phyloP scores from a whole-genome alignment of 108 stramenopile species.

The Mediolabrus comicus region DNA sequence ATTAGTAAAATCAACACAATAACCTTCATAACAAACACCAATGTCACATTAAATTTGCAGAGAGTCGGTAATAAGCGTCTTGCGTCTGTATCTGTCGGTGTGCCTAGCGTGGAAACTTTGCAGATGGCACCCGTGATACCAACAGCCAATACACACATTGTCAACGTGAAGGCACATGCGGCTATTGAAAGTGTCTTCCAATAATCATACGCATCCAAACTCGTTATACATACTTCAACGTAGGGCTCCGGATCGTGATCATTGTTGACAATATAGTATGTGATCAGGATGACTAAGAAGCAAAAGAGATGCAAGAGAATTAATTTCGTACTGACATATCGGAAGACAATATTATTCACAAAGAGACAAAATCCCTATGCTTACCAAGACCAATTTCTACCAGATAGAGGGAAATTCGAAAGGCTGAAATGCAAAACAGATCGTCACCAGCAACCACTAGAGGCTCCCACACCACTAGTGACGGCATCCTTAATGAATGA shows the following conservation, averaged over 20 bases:
- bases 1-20: constrained; percentile 10
- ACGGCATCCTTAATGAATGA: not conserved
- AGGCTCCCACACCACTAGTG: constrained; percentile 34
- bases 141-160: constrained; percentile 4
- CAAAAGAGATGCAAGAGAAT: not conserved
- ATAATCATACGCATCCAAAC: constrained; percentile 1
- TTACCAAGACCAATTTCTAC: constrained; percentile 7
- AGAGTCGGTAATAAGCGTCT: constrained; percentile 14
- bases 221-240: too few species aligned
- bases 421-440: constrained; percentile 16
- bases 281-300: constrained; percentile 4
- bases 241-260: constrained; percentile 5
- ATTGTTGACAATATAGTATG: not conserved
- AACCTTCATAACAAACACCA: constrained; percentile 15
- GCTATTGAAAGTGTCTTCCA: constrained; percentile 2
- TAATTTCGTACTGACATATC: too few species aligned
- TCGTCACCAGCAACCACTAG: constrained; percentile 34
- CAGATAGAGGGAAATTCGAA: constrained; percentile 12
- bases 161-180: constrained; percentile 1
- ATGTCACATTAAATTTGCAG: constrained; percentile 26
- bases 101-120: constrained; percentile 22
- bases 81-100: constrained; percentile 19
- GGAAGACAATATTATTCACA: too few species aligned
- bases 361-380: not conserved
- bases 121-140: constrained; percentile 10